Evolutionary conservation across 148 eudicot species (phyloP).

Genomic region (Gaultheria prostrata): DNA sequence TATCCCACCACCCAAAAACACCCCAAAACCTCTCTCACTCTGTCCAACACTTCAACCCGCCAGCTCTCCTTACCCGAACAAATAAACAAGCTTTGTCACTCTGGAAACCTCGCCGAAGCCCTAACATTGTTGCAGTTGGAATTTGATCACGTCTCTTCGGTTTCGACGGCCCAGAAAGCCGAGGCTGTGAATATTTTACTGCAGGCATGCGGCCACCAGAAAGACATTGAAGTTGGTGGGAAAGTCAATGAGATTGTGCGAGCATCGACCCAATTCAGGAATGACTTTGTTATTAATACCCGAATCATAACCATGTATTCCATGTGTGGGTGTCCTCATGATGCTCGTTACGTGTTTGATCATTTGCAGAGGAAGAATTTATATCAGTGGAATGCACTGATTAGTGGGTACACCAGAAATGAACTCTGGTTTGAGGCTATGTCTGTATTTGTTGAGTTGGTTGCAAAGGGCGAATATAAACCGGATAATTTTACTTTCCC

Average conservation of each 20-base stretch:
- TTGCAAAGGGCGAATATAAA: slow-evolving; percentile 23
- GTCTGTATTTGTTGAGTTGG: slow-evolving; percentile 32
- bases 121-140: slow-evolving; percentile 24
- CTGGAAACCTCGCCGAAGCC: slow-evolving; percentile 31
- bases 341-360: slow-evolving; percentile 42
- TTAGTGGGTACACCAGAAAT: slow-evolving; percentile 57
- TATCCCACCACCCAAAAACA: slow-evolving; percentile 9
- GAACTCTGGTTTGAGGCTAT: slow-evolving; percentile 42
- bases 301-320: slow-evolving; percentile 55
- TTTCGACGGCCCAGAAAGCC: slow-evolving; percentile 2
- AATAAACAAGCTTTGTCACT: slow-evolving; percentile 24
- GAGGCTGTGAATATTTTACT: slow-evolving; percentile 35
- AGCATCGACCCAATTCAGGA: slow-evolving; percentile 24
- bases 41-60: not conserved
- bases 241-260: slow-evolving; percentile 35
- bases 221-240: slow-evolving; percentile 38
- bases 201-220: slow-evolving; percentile 46
- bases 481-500: slow-evolving; percentile 71
- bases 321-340: slow-evolving; percentile 39
- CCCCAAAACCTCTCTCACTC: slow-evolving; percentile 8
- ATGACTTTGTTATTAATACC: slow-evolving; percentile 39
- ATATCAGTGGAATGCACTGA: slow-evolving; percentile 54
- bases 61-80: slow-evolving; percentile 14
- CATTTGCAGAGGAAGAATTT: slow-evolving; percentile 32
- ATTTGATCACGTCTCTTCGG: slow-evolving; percentile 2